These are phyloP conservation scores for Talaromyces piceae DNA, from an alignment of 2,329 filamentous ascomycete genomes.

Conservation along the genomic window DNA sequence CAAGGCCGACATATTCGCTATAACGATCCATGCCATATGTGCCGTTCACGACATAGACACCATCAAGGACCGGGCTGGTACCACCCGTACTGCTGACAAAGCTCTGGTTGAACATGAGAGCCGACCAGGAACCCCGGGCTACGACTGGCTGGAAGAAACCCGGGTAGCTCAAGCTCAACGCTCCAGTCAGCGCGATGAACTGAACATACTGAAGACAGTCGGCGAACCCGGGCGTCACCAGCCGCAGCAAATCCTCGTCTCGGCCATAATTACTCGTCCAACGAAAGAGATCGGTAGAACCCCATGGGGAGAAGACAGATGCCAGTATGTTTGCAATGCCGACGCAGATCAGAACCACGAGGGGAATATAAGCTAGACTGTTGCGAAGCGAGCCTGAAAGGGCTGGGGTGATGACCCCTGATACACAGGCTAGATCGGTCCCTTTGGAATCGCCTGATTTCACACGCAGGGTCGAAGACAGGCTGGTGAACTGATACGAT, in stretches of 20 bases:
- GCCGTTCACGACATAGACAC: constrained; percentile 74
- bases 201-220: constrained; percentile 97
- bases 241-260: constrained; percentile 79
- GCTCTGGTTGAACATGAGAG: constrained; percentile 87
- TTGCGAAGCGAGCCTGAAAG: constrained; percentile 62
- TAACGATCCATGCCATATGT: constrained; percentile 72
- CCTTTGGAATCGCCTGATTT: constrained; percentile 62
- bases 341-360: constrained; percentile 69
- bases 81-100: constrained; percentile 64
- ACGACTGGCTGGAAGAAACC: constrained; percentile 90
- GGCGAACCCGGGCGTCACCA: constrained; percentile 92
- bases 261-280: constrained; percentile 98
- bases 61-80: constrained; percentile 64
- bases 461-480: constrained; percentile 65
- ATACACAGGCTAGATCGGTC: constrained; percentile 69
- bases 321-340: constrained; percentile 77
- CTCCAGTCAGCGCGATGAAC: constrained; percentile 81
- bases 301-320: constrained; percentile 88
- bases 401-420: constrained; percentile 74
- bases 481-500: constrained; percentile 79
- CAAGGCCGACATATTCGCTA: constrained; percentile 76
- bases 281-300: constrained; percentile 78
- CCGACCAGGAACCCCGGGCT: constrained; percentile 81
- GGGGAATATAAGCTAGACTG: constrained; percentile 67
- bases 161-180: constrained; percentile 78